These are phyloP conservation scores for Fusarium multiceps DNA, from an alignment of 2,329 filamentous ascomycete genomes.

Conservation along the genomic window DNA sequence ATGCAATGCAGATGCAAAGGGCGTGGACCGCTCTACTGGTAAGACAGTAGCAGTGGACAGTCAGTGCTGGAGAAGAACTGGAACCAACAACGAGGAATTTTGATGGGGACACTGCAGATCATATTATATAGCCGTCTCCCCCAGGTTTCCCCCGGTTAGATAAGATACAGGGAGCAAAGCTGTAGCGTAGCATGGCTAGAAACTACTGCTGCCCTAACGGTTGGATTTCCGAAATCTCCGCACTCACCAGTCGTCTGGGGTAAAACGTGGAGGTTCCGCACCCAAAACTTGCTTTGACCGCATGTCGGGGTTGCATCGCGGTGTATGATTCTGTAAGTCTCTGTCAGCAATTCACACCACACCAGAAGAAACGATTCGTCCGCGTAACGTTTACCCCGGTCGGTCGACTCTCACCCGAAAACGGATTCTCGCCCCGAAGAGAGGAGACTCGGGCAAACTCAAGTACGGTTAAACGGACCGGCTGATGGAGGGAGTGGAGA, in stretches of 20 bases:
- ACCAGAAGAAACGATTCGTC: slow-evolving; percentile 11
- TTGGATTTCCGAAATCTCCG: slow-evolving; percentile 25
- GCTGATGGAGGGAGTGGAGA: slow-evolving; percentile 16
- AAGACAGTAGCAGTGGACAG: not conserved
- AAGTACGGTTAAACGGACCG: slow-evolving; percentile 36
- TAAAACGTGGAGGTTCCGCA: slow-evolving; percentile 28
- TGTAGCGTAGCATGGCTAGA: not conserved
- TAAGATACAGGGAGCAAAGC: slow-evolving; percentile 7
- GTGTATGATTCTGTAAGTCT: slow-evolving; percentile 11
- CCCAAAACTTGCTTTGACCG: slow-evolving; percentile 12
- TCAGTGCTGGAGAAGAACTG: not conserved
- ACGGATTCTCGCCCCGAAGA: slow-evolving; percentile 25
- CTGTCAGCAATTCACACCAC: slow-evolving; percentile 5
- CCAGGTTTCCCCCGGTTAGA: not conserved
- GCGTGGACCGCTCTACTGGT: not conserved
- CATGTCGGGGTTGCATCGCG: slow-evolving; percentile 15
- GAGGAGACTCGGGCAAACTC: slow-evolving; percentile 11
- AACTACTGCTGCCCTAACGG: slow-evolving; percentile 6
- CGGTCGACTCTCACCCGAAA: slow-evolving; percentile 12
- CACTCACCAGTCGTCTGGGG: slow-evolving; percentile 25
- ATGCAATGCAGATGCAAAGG: not conserved
- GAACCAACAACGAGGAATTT: not conserved
- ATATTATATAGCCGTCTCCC: slow-evolving; percentile 22
- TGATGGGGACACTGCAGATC: slow-evolving; percentile 21
- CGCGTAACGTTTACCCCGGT: not conserved